A percentile compares a stretch with the other conserved stretches of the same genome.
Conservation (phyloP, 2,329 filamentous ascomycete genomes). For the Cladosporium halotolerans region DNA sequence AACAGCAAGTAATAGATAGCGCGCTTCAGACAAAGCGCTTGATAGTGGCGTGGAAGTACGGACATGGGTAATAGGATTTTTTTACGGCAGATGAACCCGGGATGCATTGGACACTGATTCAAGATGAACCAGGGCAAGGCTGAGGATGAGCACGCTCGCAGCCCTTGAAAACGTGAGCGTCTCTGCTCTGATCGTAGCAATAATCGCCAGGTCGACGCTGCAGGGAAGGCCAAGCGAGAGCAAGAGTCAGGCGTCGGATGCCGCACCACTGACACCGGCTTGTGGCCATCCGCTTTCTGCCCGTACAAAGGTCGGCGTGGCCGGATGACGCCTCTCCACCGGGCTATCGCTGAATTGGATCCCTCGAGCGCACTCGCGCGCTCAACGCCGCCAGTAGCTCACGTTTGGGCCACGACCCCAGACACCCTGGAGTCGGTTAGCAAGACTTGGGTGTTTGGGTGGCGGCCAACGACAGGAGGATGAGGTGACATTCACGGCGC, state of each 20-base stretch:
- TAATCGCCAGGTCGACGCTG: background rate
- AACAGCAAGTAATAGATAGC: background rate
- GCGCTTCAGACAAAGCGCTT: no score
- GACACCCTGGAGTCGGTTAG: constrained; percentile 1
- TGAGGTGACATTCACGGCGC: background rate
- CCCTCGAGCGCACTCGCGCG: constrained; percentile 1
- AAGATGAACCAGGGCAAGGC: no score
- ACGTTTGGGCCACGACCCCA: background rate
- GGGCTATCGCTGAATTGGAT: background rate
- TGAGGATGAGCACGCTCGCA: no score
- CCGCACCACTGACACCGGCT: background rate
- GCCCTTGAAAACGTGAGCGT: no score
- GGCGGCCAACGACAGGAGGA: constrained; percentile 2
- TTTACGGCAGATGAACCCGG: no score
- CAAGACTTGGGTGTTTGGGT: background rate
- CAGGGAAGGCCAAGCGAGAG: background rate
- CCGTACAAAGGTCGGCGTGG: constrained; percentile 4
- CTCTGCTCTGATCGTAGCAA: no score
- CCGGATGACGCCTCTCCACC: constrained; percentile 2
- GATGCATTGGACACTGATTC: no score
- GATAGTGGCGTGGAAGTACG: no score
- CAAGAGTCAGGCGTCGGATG: background rate
- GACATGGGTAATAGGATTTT: no score
- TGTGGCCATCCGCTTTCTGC: constrained; percentile 2
- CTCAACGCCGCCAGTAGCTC: constrained; percentile 5